Evolutionary conservation across 2,329 filamentous ascomycete species (phyloP).

Genomic region (Didymella lethalis): DNA sequence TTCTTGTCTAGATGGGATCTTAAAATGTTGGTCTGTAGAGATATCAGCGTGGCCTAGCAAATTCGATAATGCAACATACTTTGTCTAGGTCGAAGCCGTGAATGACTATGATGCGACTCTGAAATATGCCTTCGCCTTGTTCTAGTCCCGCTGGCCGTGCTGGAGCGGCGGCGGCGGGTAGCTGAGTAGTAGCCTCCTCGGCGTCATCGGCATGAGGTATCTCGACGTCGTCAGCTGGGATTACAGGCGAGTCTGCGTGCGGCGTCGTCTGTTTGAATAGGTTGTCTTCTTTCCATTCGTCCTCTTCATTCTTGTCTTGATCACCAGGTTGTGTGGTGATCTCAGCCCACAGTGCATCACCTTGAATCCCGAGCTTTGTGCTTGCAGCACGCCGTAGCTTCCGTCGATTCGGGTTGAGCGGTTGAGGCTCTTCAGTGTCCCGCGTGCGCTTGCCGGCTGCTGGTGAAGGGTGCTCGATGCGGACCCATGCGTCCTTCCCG

Average conservation of each 20-base stretch:
- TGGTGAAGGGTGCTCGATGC: constrained; percentile 50
- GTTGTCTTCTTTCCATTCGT: constrained; percentile 48
- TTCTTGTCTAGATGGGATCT: constrained; percentile 44
- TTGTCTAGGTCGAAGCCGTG: constrained; percentile 56
- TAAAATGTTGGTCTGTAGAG: constrained; percentile 44
- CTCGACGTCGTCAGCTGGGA: constrained; percentile 10
- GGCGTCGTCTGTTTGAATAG: constrained; percentile 33
- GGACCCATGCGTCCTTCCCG: constrained; percentile 78
- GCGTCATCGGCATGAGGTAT: background rate
- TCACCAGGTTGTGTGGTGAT: constrained; percentile 66
- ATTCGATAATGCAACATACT: constrained; percentile 35
- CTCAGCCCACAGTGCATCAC: constrained; percentile 87
- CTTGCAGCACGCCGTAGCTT: constrained; percentile 90
- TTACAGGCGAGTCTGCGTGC: constrained; percentile 21
- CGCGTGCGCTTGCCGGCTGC: constrained; percentile 50
- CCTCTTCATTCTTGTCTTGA: constrained; percentile 32
- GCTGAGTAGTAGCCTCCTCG: background rate
- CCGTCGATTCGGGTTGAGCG: constrained; percentile 63
- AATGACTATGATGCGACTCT: constrained; percentile 52
- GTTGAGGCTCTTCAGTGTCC: constrained; percentile 36
- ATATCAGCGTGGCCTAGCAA: constrained; percentile 29
- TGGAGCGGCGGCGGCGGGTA: background rate
- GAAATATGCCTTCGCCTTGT: constrained; percentile 51
- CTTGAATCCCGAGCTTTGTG: constrained; percentile 80
- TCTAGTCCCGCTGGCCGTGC: constrained; percentile 9